Evolutionary conservation across 371 early-diverging fungal species (phyloP), one percentile per base, ranked within the genome.

Genomic region (Apophysomyces ossiformis): DNA sequence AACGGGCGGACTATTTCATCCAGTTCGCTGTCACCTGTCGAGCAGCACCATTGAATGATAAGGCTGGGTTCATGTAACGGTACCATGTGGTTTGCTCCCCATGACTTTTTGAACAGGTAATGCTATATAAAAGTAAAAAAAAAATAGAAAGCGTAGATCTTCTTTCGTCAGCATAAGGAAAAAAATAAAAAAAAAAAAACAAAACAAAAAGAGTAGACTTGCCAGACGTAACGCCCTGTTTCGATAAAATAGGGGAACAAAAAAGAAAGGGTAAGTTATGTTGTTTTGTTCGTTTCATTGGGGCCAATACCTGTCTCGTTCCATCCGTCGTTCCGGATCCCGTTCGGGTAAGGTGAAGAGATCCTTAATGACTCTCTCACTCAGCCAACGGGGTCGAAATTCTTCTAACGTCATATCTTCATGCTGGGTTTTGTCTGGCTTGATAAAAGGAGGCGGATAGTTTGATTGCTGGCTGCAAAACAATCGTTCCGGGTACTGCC

Each of bases 41-140:
- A 75, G 57, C 77, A 80, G 21, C 72, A 71, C 75, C 77, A 77
- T 38, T 77, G 44, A 5, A 80, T 60, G 26, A 80, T 73, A 1
- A 75, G 41, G 9, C 60, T 18, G 6, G 80, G 80, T 26, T 65
- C 39, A 26, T 68, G 16, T 6, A 77, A 38, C 0, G 68, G 61
- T 18, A 70, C 67, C 0, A 57, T 65, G 37, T 76, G 69, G 13
- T 71, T 75, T 1, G 68, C 59, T 15, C 72, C 64, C 62, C 71
- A 68, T 4, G 73, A 58, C n/a, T 61, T 65, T 37, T 76, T 77
- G 11, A 80, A 58, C 16, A 75, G 63, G 57, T 80, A 80, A 58
- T 80, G 80, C 80, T 79, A 68, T 37, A 26, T 26, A 26, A 26
- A 26, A 26, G 3, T n/a, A 26, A 26, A 26, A 26, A 26, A 26